A percentile compares a stretch with the other conserved stretches of the same genome.
These are phyloP conservation scores for Termitomyces sp. DNA, from an alignment of 768 basidiomycete genomes.

Conservation along the genomic window DNA sequence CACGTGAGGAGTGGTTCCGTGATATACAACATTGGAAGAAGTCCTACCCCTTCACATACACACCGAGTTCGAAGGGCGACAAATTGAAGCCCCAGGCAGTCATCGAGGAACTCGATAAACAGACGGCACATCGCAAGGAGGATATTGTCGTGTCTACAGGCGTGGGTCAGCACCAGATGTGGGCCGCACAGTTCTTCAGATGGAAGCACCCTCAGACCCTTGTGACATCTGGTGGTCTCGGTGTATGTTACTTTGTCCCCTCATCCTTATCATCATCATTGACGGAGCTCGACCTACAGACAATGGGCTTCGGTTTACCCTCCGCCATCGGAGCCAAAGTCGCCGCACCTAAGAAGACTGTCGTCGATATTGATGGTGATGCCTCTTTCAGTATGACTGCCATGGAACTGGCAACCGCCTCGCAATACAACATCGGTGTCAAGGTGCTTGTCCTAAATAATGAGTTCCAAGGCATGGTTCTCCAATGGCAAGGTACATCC, in stretches of 20 bases:
- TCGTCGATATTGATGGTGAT: slow-evolving; percentile 96
- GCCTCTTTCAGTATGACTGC: slow-evolving; percentile 99
- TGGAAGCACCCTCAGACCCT: slow-evolving; percentile 85
- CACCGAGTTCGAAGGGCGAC: slow-evolving; percentile 53
- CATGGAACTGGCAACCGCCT: slow-evolving; percentile 95
- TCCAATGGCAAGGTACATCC: slow-evolving; percentile 92
- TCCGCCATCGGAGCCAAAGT: slow-evolving; percentile 96
- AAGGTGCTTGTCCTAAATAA: slow-evolving; percentile 94
- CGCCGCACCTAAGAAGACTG: slow-evolving; percentile 87
- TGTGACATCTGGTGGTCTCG: slow-evolving; percentile 93
- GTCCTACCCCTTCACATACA: slow-evolving; percentile 86
- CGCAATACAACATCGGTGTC: slow-evolving; percentile 88
- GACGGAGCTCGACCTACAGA: slow-evolving; percentile 37
- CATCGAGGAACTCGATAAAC: slow-evolving; percentile 83
- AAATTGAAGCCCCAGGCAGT: slow-evolving; percentile 96
- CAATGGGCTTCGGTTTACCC: slow-evolving; percentile 98
- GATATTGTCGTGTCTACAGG: slow-evolving; percentile 88
- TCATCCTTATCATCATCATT: slow-evolving; percentile 1
- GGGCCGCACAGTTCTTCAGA: slow-evolving; percentile 92
- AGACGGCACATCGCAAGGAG: slow-evolving; percentile 76
- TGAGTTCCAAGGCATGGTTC: slow-evolving; percentile 98
- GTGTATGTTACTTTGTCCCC: slow-evolving; percentile 47
- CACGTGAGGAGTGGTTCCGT: slow-evolving; percentile 76
- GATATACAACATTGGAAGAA: slow-evolving; percentile 83
- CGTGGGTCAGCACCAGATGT: slow-evolving; percentile 99